Conservation (phyloP, 2,329 filamentous ascomycete genomes). For the Colletotrichum viniferum region DNA sequence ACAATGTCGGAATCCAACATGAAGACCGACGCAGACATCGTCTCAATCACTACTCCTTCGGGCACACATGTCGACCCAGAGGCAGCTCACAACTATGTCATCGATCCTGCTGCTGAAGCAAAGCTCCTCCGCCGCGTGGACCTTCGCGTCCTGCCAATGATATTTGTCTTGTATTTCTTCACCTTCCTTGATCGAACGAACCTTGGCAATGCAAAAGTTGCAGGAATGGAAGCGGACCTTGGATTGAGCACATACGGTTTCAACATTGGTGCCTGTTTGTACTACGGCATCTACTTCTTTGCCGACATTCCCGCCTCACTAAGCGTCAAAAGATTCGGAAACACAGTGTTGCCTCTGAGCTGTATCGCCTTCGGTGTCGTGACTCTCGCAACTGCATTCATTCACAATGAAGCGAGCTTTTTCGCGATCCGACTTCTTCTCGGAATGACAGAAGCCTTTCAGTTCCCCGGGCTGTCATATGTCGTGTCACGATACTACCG, state of each 20-base stretch:
- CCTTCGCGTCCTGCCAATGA: conserved; percentile 41
- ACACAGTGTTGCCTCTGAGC: conserved; percentile 26
- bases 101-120: conserved; percentile 23
- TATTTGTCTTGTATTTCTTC: conserved; percentile 62
- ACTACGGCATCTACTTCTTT: conserved; percentile 26
- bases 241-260: conserved; percentile 45
- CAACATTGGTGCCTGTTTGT: conserved; percentile 24
- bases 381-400: conserved; percentile 66
- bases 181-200: conserved; percentile 61
- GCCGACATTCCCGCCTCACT: conserved; percentile 23
- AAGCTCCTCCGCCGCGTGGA: conserved; percentile 31
- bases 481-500: conserved; percentile 70
- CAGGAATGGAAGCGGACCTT: conserved; percentile 29
- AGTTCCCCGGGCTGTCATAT: conserved; percentile 71
- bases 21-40: not conserved
- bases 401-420: conserved; percentile 48
- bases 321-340: conserved; percentile 23
- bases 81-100: conserved; percentile 18
- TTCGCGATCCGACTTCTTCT: conserved; percentile 65
- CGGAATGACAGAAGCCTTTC: conserved; percentile 67
- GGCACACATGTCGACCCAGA: conserved; percentile 17
- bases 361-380: conserved; percentile 60
- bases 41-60: not conserved
- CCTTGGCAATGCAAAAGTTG: conserved; percentile 51
- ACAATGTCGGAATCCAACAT: not conserved